Evolutionary conservation across 2,329 filamentous ascomycete species (phyloP).

Genomic region (Neofusicoccum sp.): DNA sequence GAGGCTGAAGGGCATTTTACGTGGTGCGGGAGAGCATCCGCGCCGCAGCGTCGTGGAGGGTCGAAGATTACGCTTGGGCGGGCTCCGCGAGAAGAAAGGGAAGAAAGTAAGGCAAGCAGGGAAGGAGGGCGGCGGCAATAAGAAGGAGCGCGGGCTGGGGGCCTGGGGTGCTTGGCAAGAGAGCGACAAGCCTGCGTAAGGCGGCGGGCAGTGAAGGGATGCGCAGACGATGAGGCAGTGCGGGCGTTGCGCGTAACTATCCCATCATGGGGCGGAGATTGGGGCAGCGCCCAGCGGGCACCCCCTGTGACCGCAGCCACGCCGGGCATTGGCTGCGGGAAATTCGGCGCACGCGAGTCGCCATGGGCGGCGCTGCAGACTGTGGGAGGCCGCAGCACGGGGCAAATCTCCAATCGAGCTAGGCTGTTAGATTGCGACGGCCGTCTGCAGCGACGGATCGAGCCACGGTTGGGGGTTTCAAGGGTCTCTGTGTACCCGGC

Average conservation of each 20-base stretch:
- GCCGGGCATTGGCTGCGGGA: constrained; percentile 13
- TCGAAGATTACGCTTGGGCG: not conserved
- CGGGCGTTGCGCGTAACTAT: constrained; percentile 10
- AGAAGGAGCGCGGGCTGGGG: constrained; percentile 12
- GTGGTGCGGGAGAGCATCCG: not conserved
- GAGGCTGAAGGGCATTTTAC: constrained; percentile 19
- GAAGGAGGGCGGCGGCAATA: constrained; percentile 1
- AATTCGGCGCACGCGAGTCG: constrained; percentile 11
- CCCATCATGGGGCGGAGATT: constrained; percentile 10
- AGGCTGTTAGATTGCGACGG: constrained; percentile 10
- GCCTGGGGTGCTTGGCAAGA: constrained; percentile 16
- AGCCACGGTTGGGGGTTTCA: constrained; percentile 9
- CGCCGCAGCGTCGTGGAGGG: not conserved
- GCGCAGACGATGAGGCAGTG: constrained; percentile 20
- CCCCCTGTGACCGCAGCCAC: not conserved
- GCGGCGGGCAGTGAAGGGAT: constrained; percentile 3
- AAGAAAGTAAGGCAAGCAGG: not conserved
- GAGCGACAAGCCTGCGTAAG: constrained; percentile 6
- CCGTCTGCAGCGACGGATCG: not conserved
- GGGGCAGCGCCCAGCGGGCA: not conserved
- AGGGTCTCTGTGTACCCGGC: not conserved
- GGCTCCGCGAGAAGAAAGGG: not conserved
- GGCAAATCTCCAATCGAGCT: not conserved
- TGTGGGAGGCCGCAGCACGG: constrained; percentile 1
- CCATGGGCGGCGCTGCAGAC: not conserved